These are phyloP conservation scores for Fistulinella prunicolor DNA, from an alignment of 768 basidiomycete genomes.

Conservation along the genomic window DNA sequence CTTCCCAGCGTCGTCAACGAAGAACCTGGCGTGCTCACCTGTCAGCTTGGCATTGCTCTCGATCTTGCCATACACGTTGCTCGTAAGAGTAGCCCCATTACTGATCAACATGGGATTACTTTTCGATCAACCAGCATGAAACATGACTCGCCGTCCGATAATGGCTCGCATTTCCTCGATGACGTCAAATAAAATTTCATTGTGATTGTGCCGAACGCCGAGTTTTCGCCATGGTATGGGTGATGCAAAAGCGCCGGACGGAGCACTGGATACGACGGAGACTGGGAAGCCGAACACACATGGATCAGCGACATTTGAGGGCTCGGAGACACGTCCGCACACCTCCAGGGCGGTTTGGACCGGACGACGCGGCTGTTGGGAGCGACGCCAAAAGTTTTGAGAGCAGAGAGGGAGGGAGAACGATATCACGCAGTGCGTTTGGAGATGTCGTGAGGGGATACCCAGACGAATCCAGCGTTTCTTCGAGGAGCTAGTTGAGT, in stretches of 20 bases:
- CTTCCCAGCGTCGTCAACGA: background rate
- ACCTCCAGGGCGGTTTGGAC: conserved; percentile 30
- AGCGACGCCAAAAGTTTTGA: conserved; percentile 57
- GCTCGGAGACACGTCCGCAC: background rate
- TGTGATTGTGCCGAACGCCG: conserved; percentile 77
- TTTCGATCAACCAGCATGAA: background rate
- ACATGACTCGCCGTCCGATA: conserved; percentile 26
- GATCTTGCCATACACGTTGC: conserved; percentile 73
- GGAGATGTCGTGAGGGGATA: conserved; percentile 89
- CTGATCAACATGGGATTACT: conserved; percentile 35
- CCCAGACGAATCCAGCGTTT: conserved; percentile 91
- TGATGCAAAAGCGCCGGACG: conserved; percentile 66
- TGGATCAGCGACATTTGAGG: background rate
- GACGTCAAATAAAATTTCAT: conserved; percentile 93
- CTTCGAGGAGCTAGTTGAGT: conserved; percentile 73
- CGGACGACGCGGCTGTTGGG: conserved; percentile 25
- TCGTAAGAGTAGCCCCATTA: conserved; percentile 63
- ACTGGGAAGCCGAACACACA: too few relatives aligned
- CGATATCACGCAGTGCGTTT: conserved; percentile 89
- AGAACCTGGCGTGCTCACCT: conserved; percentile 41
- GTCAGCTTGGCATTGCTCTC: conserved; percentile 75
- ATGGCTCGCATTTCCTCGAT: conserved; percentile 70
- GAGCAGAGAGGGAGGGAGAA: conserved; percentile 85
- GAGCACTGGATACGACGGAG: conserved; percentile 35
- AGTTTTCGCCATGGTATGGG: conserved; percentile 93